Percentiles rank a stretch among this genome's conserved stretches.
Evolutionary conservation across 805 yeast genomes (phyloP).

Genomic region (Starmera dryadoides): DNA sequence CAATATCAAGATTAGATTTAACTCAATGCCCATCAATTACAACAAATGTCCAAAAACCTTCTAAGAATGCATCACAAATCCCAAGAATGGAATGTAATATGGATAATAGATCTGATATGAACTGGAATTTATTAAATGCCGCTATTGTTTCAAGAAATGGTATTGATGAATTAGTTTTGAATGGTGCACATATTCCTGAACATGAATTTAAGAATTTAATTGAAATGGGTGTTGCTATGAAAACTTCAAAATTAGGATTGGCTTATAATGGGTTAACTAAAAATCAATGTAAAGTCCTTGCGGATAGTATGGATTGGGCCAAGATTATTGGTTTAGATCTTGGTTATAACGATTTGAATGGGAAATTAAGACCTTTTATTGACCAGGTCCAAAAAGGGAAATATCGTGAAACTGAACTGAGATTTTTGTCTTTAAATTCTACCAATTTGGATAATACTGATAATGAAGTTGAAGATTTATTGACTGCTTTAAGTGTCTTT

Average conservation of each 20-base stretch:
- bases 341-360: conserved; percentile 68
- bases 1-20: conserved; percentile 53
- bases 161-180: conserved; percentile 69
- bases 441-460: conserved; percentile 42
- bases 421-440: conserved; percentile 55
- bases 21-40: conserved; percentile 41
- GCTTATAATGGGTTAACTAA: conserved; percentile 66
- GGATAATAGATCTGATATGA: conserved; percentile 57
- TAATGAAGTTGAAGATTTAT: conserved; percentile 28
- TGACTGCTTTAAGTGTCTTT: conserved; percentile 42
- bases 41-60: conserved; percentile 31
- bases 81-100: conserved; percentile 29
- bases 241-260: conserved; percentile 62
- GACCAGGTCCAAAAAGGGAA: conserved; percentile 18
- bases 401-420: conserved; percentile 22
- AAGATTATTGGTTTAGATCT: conserved; percentile 66
- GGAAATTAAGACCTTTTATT: conserved; percentile 22
- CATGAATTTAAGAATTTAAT: conserved; percentile 56
- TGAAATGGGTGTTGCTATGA: conserved; percentile 48
- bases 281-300: conserved; percentile 51
- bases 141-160: conserved; percentile 71
- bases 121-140: conserved; percentile 77
- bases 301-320: conserved; percentile 45
- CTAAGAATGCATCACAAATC: conserved; percentile 23
- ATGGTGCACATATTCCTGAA: conserved; percentile 66